phyloP scores from a whole-genome alignment of 1,284 basidiomycete species.

The Naganishia sp. region DNA sequence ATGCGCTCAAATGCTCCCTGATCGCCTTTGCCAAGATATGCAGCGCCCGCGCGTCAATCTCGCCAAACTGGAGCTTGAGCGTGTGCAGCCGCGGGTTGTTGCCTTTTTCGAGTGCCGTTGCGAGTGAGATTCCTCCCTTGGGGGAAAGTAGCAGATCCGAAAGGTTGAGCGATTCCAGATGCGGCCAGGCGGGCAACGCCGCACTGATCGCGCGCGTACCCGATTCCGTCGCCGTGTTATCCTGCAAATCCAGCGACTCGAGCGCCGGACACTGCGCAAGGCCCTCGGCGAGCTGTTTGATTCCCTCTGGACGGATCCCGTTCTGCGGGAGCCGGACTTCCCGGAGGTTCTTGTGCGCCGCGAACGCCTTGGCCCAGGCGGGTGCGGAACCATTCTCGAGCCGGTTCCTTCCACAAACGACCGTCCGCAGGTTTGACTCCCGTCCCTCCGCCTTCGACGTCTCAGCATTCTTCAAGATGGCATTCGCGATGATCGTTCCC shows the following conservation, averaged over 20 bases:
- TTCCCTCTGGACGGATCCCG: slow-evolving; percentile 92
- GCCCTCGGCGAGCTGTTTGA: slow-evolving; percentile 76
- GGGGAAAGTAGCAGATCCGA: slow-evolving; percentile 86
- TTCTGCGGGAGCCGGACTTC: slow-evolving; percentile 96
- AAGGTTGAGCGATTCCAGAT: slow-evolving; percentile 76
- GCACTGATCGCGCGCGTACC: slow-evolving; percentile 75
- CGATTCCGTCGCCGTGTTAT: slow-evolving; percentile 84
- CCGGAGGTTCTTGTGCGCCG: slow-evolving; percentile 73
- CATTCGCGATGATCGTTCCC: slow-evolving; percentile 80
- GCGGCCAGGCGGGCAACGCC: slow-evolving; percentile 69
- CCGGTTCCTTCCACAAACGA: slow-evolving; percentile 93
- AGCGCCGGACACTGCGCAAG: slow-evolving; percentile 69
- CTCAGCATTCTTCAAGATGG: slow-evolving; percentile 75
- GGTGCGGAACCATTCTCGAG: slow-evolving; percentile 86
- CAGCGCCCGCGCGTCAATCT: slow-evolving; percentile 73
- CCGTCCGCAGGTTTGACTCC: slow-evolving; percentile 67
- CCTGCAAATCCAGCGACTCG: slow-evolving; percentile 84
- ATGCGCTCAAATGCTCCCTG: slow-evolving; percentile 60
- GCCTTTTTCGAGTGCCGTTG: slow-evolving; percentile 63
- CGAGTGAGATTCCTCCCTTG: slow-evolving; percentile 63
- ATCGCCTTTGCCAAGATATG: slow-evolving; percentile 69
- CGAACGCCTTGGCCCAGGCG: slow-evolving; percentile 84
- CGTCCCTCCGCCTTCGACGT: slow-evolving; percentile 64
- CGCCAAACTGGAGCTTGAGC: slow-evolving; percentile 85
- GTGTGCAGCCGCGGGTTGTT: slow-evolving; percentile 71